Conservation (phyloP, 202 grass and related monocot genomes). For the Schoenoplectus tabernaemontani region DNA sequence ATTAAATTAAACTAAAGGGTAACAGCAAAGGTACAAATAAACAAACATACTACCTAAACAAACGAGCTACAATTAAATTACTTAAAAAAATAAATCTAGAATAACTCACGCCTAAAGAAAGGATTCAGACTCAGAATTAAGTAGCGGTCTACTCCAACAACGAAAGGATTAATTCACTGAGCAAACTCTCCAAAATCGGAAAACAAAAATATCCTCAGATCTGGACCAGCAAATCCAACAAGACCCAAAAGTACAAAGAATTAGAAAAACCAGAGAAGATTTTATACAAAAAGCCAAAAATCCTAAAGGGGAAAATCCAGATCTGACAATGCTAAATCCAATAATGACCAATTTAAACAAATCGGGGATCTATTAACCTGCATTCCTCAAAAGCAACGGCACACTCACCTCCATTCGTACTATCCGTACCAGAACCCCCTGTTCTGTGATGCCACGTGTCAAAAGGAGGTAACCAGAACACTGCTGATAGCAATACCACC, state of each 20-base stretch:
- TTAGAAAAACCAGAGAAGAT: neutral
- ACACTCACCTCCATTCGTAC: slow-evolving; percentile 37
- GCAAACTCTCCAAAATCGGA: neutral
- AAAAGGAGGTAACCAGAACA: slow-evolving; percentile 91
- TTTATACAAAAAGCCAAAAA: neutral
- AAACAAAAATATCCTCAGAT: slow-evolving; percentile 46
- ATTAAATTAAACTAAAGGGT: neutral
- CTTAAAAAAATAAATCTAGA: neutral
- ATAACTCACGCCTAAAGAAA: neutral
- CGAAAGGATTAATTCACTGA: neutral
- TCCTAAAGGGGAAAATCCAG: neutral
- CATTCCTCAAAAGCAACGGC: slow-evolving; percentile 16
- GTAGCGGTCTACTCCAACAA: neutral
- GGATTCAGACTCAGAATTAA: neutral
- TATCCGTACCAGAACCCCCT: slow-evolving; percentile 28
- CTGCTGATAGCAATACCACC: slow-evolving; percentile 70
- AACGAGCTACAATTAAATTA: neutral
- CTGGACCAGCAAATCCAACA: slow-evolving; percentile 14
- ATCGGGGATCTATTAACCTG: slow-evolving; percentile 4
- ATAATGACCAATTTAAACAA: slow-evolving; percentile 12
- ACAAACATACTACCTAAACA: neutral
- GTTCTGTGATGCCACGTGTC: slow-evolving; percentile 20
- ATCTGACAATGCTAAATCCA: slow-evolving; percentile 14
- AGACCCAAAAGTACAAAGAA: neutral
- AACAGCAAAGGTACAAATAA: neutral